Conservation (phyloP, 257 asterid genomes). For the Plantago ovata region DNA sequence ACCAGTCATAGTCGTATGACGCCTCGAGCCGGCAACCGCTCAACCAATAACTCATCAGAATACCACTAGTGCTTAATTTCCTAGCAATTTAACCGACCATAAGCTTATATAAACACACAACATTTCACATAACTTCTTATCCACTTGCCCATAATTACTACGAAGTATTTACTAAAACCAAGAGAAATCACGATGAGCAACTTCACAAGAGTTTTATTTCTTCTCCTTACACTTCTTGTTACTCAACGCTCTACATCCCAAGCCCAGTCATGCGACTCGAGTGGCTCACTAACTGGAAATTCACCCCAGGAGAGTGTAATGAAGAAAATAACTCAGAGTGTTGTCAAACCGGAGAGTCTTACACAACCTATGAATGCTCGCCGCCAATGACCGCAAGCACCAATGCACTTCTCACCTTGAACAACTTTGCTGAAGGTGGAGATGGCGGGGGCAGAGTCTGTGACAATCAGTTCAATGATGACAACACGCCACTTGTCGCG, state of each 20-base stretch:
- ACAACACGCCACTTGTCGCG: background rate
- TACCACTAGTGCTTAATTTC: no score
- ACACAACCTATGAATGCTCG: background rate
- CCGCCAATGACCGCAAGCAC: background rate
- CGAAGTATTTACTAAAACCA: background rate
- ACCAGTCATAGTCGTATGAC: no score
- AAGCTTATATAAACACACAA: no score
- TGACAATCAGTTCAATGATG: constrained; percentile 4
- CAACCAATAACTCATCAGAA: no score
- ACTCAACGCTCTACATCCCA: background rate
- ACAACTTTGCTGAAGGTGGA: background rate
- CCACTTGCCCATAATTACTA: background rate
- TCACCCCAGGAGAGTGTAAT: background rate
- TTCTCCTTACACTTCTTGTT: background rate
- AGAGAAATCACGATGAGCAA: background rate
- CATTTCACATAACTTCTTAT: no score
- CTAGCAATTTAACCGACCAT: no score
- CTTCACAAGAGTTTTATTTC: background rate
- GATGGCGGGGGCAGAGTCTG: constrained; percentile 3
- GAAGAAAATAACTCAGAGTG: background rate
- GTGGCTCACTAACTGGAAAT: background rate
- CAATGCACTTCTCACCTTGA: background rate
- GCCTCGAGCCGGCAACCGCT: no score
- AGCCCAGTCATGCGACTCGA: background rate
- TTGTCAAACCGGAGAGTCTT: background rate